These are phyloP conservation scores for Phytophthora palmivora DNA, from an alignment of 352 stramenopile species.

Conservation along the genomic window DNA sequence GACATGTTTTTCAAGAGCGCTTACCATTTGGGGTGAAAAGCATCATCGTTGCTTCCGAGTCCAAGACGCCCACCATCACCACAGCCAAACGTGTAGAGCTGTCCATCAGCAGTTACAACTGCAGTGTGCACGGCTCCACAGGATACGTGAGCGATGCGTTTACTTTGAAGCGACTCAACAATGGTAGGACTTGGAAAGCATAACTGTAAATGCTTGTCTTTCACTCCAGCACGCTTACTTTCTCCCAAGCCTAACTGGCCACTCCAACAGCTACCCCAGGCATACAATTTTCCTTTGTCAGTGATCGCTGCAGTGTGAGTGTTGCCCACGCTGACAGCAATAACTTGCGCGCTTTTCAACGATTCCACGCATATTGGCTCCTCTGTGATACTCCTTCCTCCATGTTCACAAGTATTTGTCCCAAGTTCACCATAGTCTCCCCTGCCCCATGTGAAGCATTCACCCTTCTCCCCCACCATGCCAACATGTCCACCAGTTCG, in stretches of 20 bases:
- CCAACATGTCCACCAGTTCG: constrained; percentile 60
- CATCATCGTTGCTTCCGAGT: constrained; percentile 61
- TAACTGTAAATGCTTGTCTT: constrained; percentile 51
- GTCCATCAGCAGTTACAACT: constrained; percentile 57
- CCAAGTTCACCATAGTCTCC: constrained; percentile 71
- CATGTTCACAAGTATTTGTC: constrained; percentile 23
- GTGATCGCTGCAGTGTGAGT: constrained; percentile 65
- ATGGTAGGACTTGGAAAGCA: constrained; percentile 75
- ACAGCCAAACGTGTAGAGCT: constrained; percentile 89
- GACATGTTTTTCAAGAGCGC: constrained; percentile 51
- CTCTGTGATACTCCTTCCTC: constrained; percentile 13
- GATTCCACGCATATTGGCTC: constrained; percentile 12
- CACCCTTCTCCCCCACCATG: constrained; percentile 33
- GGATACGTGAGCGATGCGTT: constrained; percentile 74
- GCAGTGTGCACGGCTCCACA: constrained; percentile 90
- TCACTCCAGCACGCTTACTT: constrained; percentile 59
- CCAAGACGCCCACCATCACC: constrained; percentile 92
- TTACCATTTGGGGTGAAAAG: constrained; percentile 55
- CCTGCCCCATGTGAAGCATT: constrained; percentile 71
- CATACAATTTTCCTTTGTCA: constrained; percentile 55
- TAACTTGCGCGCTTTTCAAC: constrained; percentile 24
- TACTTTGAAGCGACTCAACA: constrained; percentile 52
- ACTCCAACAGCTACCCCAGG: constrained; percentile 75
- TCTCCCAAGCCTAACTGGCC: constrained; percentile 74
- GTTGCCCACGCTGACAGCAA: constrained; percentile 64